Conservation (phyloP, 306 rosid genomes). For the Pyrus pyrifolia region DNA sequence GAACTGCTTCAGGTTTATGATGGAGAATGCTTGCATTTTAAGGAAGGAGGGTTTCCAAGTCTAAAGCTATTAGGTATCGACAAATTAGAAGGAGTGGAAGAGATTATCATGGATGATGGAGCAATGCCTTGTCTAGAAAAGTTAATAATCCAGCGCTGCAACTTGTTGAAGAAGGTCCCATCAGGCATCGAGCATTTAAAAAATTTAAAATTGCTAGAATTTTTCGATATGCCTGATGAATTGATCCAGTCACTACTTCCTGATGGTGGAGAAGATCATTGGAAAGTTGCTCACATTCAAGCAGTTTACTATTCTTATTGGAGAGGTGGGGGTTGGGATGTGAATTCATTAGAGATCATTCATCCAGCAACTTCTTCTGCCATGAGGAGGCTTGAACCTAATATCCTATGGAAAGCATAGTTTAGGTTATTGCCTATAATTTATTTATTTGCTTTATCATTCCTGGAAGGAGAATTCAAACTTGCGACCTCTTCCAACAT, state of each 20-base stretch:
- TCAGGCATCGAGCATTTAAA: constrained; percentile 9
- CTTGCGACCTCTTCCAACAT: no score
- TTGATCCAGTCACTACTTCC: constrained; percentile 10
- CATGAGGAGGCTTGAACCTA: neutral
- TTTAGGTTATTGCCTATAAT: neutral
- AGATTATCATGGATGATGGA: constrained; percentile 8
- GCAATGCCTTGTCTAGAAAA: constrained; percentile 21
- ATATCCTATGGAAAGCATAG: constrained; percentile 19
- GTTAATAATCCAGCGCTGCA: constrained; percentile 17
- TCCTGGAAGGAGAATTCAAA: no score
- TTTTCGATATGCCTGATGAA: constrained; percentile 22
- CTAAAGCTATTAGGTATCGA: constrained; percentile 14
- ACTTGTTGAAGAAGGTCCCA: neutral
- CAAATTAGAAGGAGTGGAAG: constrained; percentile 13
- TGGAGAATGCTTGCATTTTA: constrained; percentile 16
- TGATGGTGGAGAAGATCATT: constrained; percentile 10
- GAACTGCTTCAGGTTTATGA: constrained; percentile 23
- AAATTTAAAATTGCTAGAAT: neutral
- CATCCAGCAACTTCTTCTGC: neutral
- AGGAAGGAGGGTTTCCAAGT: constrained; percentile 17
- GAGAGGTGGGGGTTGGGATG: constrained; percentile 20
- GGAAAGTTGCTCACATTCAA: constrained; percentile 12
- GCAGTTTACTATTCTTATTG: constrained; percentile 16
- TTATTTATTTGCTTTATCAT: no score
- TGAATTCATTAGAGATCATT: constrained; percentile 10